Conservation (phyloP, 1,139 yeast genomes). For the Geotrichum bryndzae region DNA sequence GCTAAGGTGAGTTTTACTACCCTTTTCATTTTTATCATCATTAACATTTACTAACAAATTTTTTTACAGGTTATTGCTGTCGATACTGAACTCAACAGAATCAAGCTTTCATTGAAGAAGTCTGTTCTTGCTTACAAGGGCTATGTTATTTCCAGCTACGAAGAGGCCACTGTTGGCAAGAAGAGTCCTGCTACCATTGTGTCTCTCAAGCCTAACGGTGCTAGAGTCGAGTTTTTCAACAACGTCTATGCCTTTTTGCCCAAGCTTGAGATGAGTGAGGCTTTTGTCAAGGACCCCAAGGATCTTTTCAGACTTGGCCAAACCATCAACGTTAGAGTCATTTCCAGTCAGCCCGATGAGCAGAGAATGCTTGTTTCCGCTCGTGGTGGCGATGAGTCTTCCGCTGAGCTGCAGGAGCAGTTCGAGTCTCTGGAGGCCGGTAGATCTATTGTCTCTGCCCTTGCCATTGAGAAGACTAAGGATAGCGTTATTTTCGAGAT, state of each 20-base stretch:
- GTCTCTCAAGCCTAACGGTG: slow-evolving; percentile 54
- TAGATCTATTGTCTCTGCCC: slow-evolving; percentile 54
- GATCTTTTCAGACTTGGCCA: slow-evolving; percentile 82
- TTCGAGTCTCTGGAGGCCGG: slow-evolving; percentile 54
- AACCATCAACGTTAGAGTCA: slow-evolving; percentile 66
- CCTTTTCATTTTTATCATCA: slow-evolving; percentile 20
- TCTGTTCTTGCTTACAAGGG: slow-evolving; percentile 67
- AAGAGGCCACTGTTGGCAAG: slow-evolving; percentile 51
- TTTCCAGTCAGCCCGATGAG: slow-evolving; percentile 50
- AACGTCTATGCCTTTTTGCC: slow-evolving; percentile 75
- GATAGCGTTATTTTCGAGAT: slow-evolving; percentile 59
- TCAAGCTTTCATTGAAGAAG: slow-evolving; percentile 72
- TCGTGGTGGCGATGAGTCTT: slow-evolving; percentile 40
- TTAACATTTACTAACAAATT: slow-evolving; percentile 4
- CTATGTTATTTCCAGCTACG: slow-evolving; percentile 49
- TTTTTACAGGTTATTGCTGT: slow-evolving; percentile 34
- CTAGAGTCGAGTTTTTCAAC: slow-evolving; percentile 77
- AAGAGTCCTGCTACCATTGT: slow-evolving; percentile 73
- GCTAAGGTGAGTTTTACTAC: slow-evolving; percentile 46
- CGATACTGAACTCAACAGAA: slow-evolving; percentile 40
- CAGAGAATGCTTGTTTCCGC: slow-evolving; percentile 67
- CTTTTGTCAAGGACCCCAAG: slow-evolving; percentile 68
- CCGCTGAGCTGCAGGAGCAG: slow-evolving; percentile 41
- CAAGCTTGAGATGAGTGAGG: slow-evolving; percentile 80
- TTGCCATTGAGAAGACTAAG: slow-evolving; percentile 67